Conservation (phyloP, 2,329 filamentous ascomycete species). For the Colletotrichum cereale region DNA sequence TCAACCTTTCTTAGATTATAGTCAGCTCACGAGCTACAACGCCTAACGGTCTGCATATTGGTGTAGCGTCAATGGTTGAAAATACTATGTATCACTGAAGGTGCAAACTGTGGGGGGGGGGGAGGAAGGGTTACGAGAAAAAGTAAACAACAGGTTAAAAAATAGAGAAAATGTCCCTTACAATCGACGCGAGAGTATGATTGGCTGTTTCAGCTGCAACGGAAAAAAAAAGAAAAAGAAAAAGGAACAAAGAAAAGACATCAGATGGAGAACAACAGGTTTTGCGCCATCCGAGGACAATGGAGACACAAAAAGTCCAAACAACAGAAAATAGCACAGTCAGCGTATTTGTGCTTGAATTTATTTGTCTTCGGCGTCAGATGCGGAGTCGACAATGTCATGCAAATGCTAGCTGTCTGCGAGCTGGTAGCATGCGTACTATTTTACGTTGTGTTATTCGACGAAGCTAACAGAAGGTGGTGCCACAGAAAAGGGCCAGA, state of each 20-base stretch:
- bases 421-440: neutral
- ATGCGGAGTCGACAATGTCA: neutral
- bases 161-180: neutral
- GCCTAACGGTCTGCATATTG: neutral
- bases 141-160: neutral
- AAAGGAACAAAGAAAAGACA: constrained; percentile 21
- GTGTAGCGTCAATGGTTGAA: neutral
- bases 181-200: neutral
- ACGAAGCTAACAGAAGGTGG: neutral
- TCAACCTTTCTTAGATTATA: too few relatives aligned
- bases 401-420: neutral
- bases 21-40: neutral
- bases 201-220: constrained; percentile 1
- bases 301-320: neutral
- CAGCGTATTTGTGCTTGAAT: neutral
- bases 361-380: neutral
- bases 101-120: neutral
- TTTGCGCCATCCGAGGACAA: neutral
- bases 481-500: neutral
- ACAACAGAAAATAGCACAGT: neutral
- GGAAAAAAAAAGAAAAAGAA: constrained; percentile 7
- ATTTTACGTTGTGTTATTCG: neutral
- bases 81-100: neutral
- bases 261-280: neutral
- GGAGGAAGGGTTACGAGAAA: neutral